Base-by-base conservation (phyloP, 2,329 filamentous ascomycete species). In the Niveomyces coronatus region DNA sequence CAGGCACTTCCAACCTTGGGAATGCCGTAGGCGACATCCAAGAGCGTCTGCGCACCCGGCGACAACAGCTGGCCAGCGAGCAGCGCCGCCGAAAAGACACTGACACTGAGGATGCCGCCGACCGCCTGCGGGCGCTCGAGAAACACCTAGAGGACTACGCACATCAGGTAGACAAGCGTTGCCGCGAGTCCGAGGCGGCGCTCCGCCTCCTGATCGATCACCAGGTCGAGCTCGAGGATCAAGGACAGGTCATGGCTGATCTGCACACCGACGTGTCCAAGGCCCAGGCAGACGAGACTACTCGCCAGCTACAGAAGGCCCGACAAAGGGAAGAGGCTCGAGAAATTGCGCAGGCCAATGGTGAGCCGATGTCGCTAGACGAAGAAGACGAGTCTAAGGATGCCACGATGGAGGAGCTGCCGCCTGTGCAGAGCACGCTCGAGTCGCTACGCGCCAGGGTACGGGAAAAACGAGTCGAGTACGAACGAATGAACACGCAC, bases 141-240 rank as follows among this genome's bases (percentile, higher is more conserved):
- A 49, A 51, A 10, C 61, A 67, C 23, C 44, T 67, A 7, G 47
- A 47, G n/a, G 45, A 51, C 3, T 53, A 74, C 3, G 58, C 65
- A 16, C 45, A 45, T 0, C 49, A 60, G 9, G 64, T 71, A 3
- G 57, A 63, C 3, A 44, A 47, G 2, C 43, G 74, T 19, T 72
- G 70, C 2, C 49, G 54, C 8, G 53, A 59, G 4, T 62, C 66
- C 6, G 73, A 77, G 47, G 49, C 52, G 15, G 61, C 65, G 0
- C 52, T 72, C 20, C 64, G 73, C 10, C 50, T 60, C 24, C 52
- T 68, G 9, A 66, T 77, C 19, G 74, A 78, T 46, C 51, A 60
- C 35, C 62, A 59, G 39, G 62, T 60, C 29, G 66, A 65, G 44
- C 52, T 75, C 3, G 64, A 74, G 43, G 71, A 77, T 40, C 61